Conservation (phyloP, 352 stramenopile genomes). For the Thalassiosira mediterranea region DNA sequence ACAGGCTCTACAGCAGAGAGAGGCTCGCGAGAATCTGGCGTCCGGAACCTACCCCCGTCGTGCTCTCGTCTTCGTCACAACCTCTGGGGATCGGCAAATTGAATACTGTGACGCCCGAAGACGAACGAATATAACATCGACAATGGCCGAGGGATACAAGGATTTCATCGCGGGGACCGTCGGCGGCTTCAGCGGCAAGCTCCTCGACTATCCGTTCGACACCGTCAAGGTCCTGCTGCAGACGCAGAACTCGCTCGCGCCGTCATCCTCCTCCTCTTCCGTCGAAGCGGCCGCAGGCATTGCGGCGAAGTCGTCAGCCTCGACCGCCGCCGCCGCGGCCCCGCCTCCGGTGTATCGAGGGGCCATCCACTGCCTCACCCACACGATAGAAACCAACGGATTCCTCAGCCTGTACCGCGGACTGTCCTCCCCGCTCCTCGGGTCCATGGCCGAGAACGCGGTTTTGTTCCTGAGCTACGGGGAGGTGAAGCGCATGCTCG, state of each 20-base stretch:
- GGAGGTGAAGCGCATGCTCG: constrained; percentile 43
- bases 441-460: constrained; percentile 63
- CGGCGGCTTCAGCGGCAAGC: constrained; percentile 57
- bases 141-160: constrained; percentile 53
- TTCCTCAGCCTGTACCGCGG: constrained; percentile 55
- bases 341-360: constrained; percentile 36
- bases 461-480: constrained; percentile 54
- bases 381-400: constrained; percentile 49
- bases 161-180: constrained; percentile 62
- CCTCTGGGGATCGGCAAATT: too few relatives aligned
- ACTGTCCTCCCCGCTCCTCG: constrained; percentile 50
- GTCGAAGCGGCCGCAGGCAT: too few relatives aligned
- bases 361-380: constrained; percentile 54
- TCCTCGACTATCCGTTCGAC: constrained; percentile 66
- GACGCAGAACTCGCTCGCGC: constrained; percentile 39
- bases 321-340: not conserved
- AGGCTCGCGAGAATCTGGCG: too few relatives aligned
- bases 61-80: too few relatives aligned
- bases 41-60: too few relatives aligned
- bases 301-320: not conserved
- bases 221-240: constrained; percentile 66
- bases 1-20: too few relatives aligned
- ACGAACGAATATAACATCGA: too few relatives aligned
- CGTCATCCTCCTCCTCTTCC: not conserved
- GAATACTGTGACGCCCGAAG: too few relatives aligned